Evolutionary conservation across 176 grass and related monocot genomes (phyloP).

Genomic region (Olyra latifolia): DNA sequence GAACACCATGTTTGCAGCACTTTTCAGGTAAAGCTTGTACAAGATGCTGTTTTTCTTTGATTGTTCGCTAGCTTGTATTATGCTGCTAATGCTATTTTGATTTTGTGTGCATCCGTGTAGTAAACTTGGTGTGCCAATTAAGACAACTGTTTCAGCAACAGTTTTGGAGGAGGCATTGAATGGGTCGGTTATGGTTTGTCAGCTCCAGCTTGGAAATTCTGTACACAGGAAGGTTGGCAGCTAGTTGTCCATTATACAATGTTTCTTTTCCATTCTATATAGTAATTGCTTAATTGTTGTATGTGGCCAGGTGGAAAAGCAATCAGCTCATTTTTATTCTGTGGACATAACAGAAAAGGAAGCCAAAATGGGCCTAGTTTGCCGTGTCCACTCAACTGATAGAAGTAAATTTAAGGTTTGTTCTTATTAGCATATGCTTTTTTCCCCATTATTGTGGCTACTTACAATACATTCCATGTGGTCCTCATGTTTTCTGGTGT

Average conservation of each 20-base stretch:
- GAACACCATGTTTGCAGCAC: constrained; percentile 95
- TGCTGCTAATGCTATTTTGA: constrained; percentile 23
- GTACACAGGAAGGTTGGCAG: constrained; percentile 71
- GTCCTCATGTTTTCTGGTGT: neutral
- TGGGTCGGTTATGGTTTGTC: constrained; percentile 68
- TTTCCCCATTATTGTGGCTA: neutral
- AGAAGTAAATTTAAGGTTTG: constrained; percentile 99
- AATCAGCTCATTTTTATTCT: constrained; percentile 95
- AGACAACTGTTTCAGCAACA: constrained; percentile 95
- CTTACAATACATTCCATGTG: constrained; percentile 16
- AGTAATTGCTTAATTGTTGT: constrained; percentile 34
- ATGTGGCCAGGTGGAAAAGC: constrained; percentile 89
- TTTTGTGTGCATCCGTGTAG: constrained; percentile 30
- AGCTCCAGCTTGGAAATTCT: constrained; percentile 67
- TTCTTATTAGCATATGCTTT: neutral
- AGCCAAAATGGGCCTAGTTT: constrained; percentile 80
- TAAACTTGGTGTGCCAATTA: constrained; percentile 98
- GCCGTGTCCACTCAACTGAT: constrained; percentile 75
- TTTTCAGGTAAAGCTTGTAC: constrained; percentile 75
- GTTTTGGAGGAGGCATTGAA: constrained; percentile 97
- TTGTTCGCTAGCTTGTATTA: neutral
- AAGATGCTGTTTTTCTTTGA: neutral
- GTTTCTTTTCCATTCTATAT: constrained; percentile 20
- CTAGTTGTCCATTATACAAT: constrained; percentile 37
- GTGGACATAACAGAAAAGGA: constrained; percentile 85